These are phyloP conservation scores for Blepharisma undulans DNA, from an alignment of 169 alveolate genomes.

Conservation along the genomic window DNA sequence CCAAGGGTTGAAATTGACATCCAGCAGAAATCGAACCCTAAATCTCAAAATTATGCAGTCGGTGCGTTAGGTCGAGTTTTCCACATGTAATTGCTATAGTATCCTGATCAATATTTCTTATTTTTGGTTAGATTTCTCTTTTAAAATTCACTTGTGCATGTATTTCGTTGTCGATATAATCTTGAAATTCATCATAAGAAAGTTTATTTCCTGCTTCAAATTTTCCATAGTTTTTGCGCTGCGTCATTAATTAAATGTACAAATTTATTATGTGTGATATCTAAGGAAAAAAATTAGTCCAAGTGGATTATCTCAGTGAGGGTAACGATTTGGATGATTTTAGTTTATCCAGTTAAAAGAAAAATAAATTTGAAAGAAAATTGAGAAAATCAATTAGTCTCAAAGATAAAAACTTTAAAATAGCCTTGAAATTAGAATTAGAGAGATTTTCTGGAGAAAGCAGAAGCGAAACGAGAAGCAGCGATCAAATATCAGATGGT, in stretches of 20 bases:
- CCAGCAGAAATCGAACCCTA: conserved; percentile 81
- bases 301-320: no score
- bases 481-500: no score
- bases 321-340: no score
- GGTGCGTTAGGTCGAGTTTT: conserved; percentile 45
- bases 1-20: conserved; percentile 62
- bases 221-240: conserved; percentile 69
- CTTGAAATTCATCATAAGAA: conserved; percentile 64
- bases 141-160: conserved; percentile 6
- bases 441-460: no score
- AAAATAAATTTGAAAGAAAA: no score
- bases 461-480: no score
- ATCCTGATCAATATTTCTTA: conserved; percentile 33
- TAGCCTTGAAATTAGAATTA: no score
- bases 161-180: conserved; percentile 48
- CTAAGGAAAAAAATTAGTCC: conserved; percentile 55
- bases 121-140: conserved; percentile 34
- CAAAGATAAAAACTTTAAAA: no score
- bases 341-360: no score
- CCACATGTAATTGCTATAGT: conserved; percentile 2
- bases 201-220: conserved; percentile 74
- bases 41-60: conserved; percentile 41
- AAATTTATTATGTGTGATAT: conserved; percentile 60
- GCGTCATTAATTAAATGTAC: conserved; percentile 78
- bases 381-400: no score